Evolutionary conservation across 805 yeast species (phyloP), one percentile per base, ranked within the genome.

Genomic region (Metschnikowia lunata): DNA sequence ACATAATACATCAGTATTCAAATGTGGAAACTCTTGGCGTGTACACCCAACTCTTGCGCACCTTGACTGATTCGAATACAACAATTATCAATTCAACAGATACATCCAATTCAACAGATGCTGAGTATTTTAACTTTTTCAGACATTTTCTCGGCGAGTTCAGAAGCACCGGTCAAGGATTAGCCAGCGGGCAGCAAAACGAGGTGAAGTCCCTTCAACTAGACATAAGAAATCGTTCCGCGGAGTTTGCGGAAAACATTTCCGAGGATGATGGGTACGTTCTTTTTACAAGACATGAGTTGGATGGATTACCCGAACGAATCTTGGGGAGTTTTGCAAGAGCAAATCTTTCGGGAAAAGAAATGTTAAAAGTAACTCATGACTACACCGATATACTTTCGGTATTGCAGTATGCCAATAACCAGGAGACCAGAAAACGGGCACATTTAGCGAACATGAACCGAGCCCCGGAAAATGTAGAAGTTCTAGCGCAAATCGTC

Each of bases 361-460:
- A 61, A 15, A 60, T 63, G 41, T 61, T 61, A 48, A 83, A 83
- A 58, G 83, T 87, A 71, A 82, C 93, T 2, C 85, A 78, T 68
- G 85, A 87, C 61, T 84, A 84, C 57, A 91, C 95, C 1, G 95
- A 86, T 58, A 61, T 83, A 38, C 67, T 82, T 49, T 93, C 95
- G 2, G 83, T 83, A 11, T 62, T 85, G 61, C 84, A 84, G 58
- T 80, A 80, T 61, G 89, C 93, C 34, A 69, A 72, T 43, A 65
- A 64, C 50, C 74, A 80, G 34, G 75, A 74, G 15, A 85, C 93
- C 4, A 78, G 96, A 64, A 80, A 78, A 57, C 57, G 61, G 10
- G 87, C 88, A 2, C 82, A 72, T 52, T 56, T 76, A 36, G 88
- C 83, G 27, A 83, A 82, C 60, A 86, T 83, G 60, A 78, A 79